phyloP scores from a whole-genome alignment of 2,329 filamentous ascomycete species.

The Calonectria pseudoturangicola region DNA sequence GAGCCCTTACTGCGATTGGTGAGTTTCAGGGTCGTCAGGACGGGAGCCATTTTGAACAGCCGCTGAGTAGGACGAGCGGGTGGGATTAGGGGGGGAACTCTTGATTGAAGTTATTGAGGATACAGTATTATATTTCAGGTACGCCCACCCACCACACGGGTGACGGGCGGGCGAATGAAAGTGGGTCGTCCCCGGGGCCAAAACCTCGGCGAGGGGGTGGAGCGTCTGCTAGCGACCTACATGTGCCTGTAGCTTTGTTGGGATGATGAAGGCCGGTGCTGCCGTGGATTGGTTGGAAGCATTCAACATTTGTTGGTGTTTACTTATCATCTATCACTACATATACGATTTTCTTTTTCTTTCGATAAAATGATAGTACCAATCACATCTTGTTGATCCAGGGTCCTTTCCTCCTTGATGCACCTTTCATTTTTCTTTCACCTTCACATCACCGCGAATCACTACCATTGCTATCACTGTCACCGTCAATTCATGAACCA shows the following conservation, averaged over 20 bases:
- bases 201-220: constrained; percentile 31
- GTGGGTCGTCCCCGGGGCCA: constrained; percentile 19
- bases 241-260: constrained; percentile 19
- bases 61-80: constrained; percentile 15
- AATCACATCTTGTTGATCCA: neutral
- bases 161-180: constrained; percentile 24
- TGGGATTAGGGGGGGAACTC: neutral
- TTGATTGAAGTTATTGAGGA: constrained; percentile 35
- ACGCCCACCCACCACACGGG: neutral
- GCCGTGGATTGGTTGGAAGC: neutral
- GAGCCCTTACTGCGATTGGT: constrained; percentile 61
- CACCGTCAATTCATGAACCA: too few species aligned
- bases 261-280: neutral
- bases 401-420: neutral
- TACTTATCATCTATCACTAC: neutral
- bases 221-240: neutral
- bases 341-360: too few species aligned
- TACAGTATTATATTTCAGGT: constrained; percentile 20
- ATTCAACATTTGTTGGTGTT: neutral
- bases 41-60: constrained; percentile 53
- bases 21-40: constrained; percentile 64
- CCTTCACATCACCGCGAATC: too few species aligned
- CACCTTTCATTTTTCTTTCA: too few species aligned
- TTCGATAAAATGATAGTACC: neutral
- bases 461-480: too few species aligned